Percentiles rank a stretch among this genome's conserved stretches.
Conservation (phyloP, 768 basidiomycete species). For the Hericium alpestre region DNA sequence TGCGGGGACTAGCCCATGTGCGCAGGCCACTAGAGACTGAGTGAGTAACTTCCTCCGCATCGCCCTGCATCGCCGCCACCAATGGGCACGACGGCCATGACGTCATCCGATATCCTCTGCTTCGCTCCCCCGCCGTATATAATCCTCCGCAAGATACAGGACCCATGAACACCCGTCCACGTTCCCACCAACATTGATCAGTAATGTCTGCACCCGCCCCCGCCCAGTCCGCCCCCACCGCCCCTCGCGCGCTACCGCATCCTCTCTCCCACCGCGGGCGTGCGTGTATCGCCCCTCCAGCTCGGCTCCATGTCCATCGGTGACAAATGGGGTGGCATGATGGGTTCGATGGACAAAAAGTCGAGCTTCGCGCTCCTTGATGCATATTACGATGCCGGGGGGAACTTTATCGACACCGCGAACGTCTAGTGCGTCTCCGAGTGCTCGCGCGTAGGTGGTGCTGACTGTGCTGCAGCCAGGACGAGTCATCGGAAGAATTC, state of each 20-base stretch:
- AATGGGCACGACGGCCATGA: no score
- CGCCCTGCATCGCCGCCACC: no score
- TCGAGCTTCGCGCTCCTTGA: slow-evolving; percentile 27
- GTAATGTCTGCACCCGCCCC: not conserved
- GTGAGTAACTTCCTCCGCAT: no score
- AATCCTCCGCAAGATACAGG: no score
- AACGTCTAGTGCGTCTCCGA: not conserved
- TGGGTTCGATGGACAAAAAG: slow-evolving; percentile 30
- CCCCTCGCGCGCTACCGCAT: slow-evolving; percentile 11
- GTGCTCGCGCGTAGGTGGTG: not conserved
- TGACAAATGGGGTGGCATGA: slow-evolving; percentile 11
- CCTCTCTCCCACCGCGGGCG: slow-evolving; percentile 13
- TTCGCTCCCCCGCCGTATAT: no score
- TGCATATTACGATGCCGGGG: slow-evolving; percentile 22
- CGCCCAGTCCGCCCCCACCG: not conserved
- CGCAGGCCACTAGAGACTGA: no score
- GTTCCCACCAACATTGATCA: not conserved
- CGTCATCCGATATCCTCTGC: no score
- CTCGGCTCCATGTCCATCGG: slow-evolving; percentile 17
- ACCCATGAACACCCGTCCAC: no score
- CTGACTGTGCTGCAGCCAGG: slow-evolving; percentile 3
- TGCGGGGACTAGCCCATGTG: no score
- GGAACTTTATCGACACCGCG: not conserved
- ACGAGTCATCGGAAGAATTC: slow-evolving; percentile 20
- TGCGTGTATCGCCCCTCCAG: slow-evolving; percentile 17